Percentiles rank a stretch among this genome's conserved stretches.
These are phyloP conservation scores for Melocanna baccifera DNA, from an alignment of 176 grass and related monocot genomes.

Conservation along the genomic window DNA sequence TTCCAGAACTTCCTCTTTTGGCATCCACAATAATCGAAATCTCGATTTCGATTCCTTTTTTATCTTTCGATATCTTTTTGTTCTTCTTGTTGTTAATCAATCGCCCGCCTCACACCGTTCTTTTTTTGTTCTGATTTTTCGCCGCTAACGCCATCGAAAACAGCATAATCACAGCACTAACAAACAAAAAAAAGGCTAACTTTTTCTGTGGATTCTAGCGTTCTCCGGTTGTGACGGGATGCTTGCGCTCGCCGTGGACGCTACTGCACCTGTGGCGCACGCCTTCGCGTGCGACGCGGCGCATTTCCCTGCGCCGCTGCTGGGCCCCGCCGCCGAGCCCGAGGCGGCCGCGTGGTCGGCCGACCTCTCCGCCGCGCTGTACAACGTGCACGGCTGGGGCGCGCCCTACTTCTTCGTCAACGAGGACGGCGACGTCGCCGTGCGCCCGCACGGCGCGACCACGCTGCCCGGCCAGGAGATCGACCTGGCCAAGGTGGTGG, in stretches of 20 bases:
- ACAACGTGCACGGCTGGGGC: slow-evolving; percentile 91
- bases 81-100: background rate
- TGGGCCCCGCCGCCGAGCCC: slow-evolving; percentile 20
- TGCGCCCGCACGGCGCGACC: slow-evolving; percentile 65
- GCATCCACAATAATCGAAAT: slow-evolving; percentile 27
- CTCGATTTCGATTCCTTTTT: background rate
- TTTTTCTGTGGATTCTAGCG: slow-evolving; percentile 30
- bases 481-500: slow-evolving; percentile 85
- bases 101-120: background rate
- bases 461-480: slow-evolving; percentile 75
- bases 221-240: slow-evolving; percentile 80
- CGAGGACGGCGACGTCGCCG: slow-evolving; percentile 62
- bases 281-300: slow-evolving; percentile 61
- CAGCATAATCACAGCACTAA: slow-evolving; percentile 10
- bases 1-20: slow-evolving; percentile 68
- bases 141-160: slow-evolving; percentile 17
- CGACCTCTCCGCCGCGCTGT: slow-evolving; percentile 67
- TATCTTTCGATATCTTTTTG: slow-evolving; percentile 2
- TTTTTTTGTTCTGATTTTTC: background rate
- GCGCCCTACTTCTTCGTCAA: slow-evolving; percentile 90
- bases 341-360: slow-evolving; percentile 52
- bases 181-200: slow-evolving; percentile 19
- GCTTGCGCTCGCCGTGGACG: slow-evolving; percentile 86
- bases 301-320: slow-evolving; percentile 54
- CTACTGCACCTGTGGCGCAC: slow-evolving; percentile 53